Evolutionary conservation across 2,329 filamentous ascomycete species (phyloP), one percentile per base, ranked within the genome.

Genomic region (Verticillium tricorpus): DNA sequence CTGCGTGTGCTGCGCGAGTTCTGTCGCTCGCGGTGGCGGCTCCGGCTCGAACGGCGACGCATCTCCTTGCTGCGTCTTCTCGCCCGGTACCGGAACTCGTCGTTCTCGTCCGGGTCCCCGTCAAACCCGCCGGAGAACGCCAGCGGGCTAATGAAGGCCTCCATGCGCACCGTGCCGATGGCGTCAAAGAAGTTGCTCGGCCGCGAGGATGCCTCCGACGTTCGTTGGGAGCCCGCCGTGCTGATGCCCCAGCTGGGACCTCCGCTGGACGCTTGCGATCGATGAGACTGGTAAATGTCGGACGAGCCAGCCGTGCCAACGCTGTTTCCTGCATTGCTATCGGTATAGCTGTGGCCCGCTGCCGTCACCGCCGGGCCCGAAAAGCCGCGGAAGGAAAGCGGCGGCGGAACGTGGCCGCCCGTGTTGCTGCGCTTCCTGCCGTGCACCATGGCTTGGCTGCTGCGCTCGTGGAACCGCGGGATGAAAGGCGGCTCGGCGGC

Each of bases 151-250:
- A 99, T 96, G 73, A 98, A 99, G 0, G 95, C 95, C 74, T 98
- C 94, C 94, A 99, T 98, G 32, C 95, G 87, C 56, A 98, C 87
- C 2, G 93, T 98, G 1, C 93, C 93, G 62, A 96, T 89, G 1
- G 90, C 90, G 68, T 96, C 93, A 70, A 95, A 95, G 77, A 95
- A 93, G 73, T 87, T 87, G 62, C 77, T 78, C 34, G 74, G 74
- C 6, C 76, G 73, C 11, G 81, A 83, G 1, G 83, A 86, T 3
- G 82, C 81, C 64, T 86, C 84, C 0, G 83, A 85, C 2, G 82
- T 83, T n/a, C 82, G 78, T 63, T 80, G 77, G 5, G 82, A 84
- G 2, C 74, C 72, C 56, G 70, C 72, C 63, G 76, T 78, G 63
- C 77, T 79, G 72, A 81, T 75, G 12, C 76, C 78, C 76, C 77